Evolutionary conservation across 352 stramenopile genomes (phyloP).

Genomic region (Globisporangium okanoganense): DNA sequence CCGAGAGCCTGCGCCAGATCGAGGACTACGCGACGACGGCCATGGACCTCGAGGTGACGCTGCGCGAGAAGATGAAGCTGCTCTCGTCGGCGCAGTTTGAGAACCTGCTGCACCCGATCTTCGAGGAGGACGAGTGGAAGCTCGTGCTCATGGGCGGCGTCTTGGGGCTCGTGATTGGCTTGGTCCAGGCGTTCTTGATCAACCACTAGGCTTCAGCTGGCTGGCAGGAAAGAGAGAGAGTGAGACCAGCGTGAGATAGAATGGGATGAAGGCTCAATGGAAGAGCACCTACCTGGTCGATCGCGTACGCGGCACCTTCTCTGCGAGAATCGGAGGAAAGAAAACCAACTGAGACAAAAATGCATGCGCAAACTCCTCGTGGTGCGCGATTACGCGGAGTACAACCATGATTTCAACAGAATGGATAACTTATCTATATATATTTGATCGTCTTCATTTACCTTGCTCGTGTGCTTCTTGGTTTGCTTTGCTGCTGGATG

Average conservation of each 20-base stretch:
- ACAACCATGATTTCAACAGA: conserved; percentile 7
- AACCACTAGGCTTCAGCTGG: conserved; percentile 41
- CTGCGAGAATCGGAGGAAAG: neutral
- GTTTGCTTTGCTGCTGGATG: neutral
- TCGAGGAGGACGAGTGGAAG: conserved; percentile 98
- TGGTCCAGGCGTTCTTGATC: conserved; percentile 91
- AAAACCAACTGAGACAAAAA: neutral
- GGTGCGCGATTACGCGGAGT: conserved; percentile 3
- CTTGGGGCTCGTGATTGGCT: conserved; percentile 89
- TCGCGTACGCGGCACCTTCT: neutral
- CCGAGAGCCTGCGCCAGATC: conserved; percentile 86
- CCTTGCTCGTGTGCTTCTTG: conserved; percentile 4
- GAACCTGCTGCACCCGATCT: conserved; percentile 95
- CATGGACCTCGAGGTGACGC: conserved; percentile 89
- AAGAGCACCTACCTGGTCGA: neutral
- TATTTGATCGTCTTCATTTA: conserved; percentile 20
- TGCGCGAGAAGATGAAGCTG: conserved; percentile 91
- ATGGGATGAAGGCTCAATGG: neutral
- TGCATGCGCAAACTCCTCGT: conserved; percentile 8
- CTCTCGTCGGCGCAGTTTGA: conserved; percentile 91
- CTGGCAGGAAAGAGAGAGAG: neutral
- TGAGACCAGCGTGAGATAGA: neutral
- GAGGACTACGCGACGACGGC: conserved; percentile 92
- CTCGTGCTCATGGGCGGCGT: conserved; percentile 95
- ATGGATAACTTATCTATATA: conserved; percentile 59